Evolutionary conservation across 2,329 filamentous ascomycete species (phyloP).

Genomic region (Calycina herbarum): DNA sequence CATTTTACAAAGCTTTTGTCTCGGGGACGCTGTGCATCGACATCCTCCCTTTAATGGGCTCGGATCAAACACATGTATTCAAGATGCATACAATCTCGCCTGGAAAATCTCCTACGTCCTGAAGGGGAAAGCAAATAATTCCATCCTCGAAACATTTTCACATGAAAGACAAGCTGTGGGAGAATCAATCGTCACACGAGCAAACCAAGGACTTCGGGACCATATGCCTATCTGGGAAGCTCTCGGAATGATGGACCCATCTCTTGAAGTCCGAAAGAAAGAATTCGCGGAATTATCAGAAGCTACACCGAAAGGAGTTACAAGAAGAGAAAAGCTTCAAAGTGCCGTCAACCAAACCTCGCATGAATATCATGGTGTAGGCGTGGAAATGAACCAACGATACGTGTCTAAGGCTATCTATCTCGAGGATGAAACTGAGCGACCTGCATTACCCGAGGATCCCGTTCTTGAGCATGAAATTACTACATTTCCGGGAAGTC

Average conservation of each 20-base stretch:
- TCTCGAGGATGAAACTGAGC: conserved; percentile 43
- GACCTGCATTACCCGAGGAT: conserved; percentile 39
- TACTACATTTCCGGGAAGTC: conserved; percentile 57
- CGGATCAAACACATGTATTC: conserved; percentile 59
- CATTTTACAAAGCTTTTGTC: conserved; percentile 42
- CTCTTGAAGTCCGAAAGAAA: conserved; percentile 41
- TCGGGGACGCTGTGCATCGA: conserved; percentile 59
- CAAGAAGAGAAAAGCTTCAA: conserved; percentile 43
- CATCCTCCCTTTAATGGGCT: conserved; percentile 59
- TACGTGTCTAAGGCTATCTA: conserved; percentile 51
- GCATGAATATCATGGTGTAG: conserved; percentile 55
- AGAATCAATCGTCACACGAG: conserved; percentile 48
- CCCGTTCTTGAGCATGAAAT: conserved; percentile 45
- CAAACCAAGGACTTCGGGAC: conserved; percentile 57
- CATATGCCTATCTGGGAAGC: conserved; percentile 49
- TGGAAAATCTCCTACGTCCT: conserved; percentile 55
- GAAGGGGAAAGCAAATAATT: conserved; percentile 40
- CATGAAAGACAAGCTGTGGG: conserved; percentile 52
- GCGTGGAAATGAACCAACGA: conserved; percentile 59
- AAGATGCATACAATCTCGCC: conserved; percentile 56
- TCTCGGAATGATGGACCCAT: conserved; percentile 45
- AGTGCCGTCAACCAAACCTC: conserved; percentile 44
- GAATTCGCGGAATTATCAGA: conserved; percentile 45
- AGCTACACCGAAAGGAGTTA: conserved; percentile 40
- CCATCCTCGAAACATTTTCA: conserved; percentile 46